Evolutionary conservation across 345 rosid genomes (phyloP), one percentile per base, ranked within the genome.

Genomic region (Camelina sativa): DNA sequence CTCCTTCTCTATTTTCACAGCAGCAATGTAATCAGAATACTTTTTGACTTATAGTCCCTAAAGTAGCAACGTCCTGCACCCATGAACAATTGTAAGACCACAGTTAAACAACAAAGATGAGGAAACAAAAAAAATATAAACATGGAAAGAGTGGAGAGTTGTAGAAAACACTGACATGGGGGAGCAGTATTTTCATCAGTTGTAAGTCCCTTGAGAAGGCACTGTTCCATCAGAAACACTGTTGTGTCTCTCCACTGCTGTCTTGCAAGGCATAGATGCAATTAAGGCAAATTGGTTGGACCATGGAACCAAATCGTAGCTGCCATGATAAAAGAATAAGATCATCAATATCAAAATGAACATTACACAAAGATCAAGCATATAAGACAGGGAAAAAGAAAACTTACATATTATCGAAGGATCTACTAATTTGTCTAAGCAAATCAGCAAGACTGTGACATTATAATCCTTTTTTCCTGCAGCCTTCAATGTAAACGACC

Each of bases 141-240:
- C 23, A 22, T 22, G 28, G 34, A 61, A 59, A 69, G 56, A 61
- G 40, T 61, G 28, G 38, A 7, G 57, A 77, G 28, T 77, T 76
- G 44, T 30, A 22, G 48, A 75, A 72, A 65, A 75, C 13, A 80
- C 94, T 86, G 80, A 95, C 99, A 76, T 87, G 23, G 96, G 51
- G 97, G 92, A 78, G 97, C 97, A 28, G 97, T 92, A 65, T 92
- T 92, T 76, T 95, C 99, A 72, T 95, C 96, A 56, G 97, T 97
- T 62, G 97, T 89, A 55, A 95, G 88, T 80, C 99, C 99, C 84
- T 95, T 95, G 76, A 95, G 86, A 65, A 92, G 82, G 82, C 92
- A 92, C 58, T 96, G 83, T 80, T 86, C 87, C 48, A 88, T 74
- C 73, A 92, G 76, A 71, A 95, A 95, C 30, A 91, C 94, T 83